These are phyloP conservation scores for Glebionis coronaria DNA, from an alignment of 129 eudicot species.

Conservation along the genomic window DNA sequence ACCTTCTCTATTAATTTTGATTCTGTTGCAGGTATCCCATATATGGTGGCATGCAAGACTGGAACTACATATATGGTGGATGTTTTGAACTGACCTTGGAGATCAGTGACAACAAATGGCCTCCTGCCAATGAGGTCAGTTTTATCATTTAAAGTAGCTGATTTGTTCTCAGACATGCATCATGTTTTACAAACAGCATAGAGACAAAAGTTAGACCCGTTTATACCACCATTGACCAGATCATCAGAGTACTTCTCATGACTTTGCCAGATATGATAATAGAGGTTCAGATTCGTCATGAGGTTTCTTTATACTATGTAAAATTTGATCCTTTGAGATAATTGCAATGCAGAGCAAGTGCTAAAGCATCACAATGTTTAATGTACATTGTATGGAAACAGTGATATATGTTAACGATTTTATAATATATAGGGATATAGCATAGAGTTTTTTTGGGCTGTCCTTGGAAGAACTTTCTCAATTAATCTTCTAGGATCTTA, in stretches of 20 bases:
- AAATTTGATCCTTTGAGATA: background rate
- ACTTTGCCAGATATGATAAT: conserved; percentile 8
- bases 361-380: background rate
- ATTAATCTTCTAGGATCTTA: conserved; percentile 1
- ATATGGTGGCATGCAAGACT: conserved; percentile 99
- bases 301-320: background rate
- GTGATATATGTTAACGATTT: background rate
- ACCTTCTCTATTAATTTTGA: background rate
- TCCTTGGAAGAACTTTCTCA: background rate
- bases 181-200: background rate
- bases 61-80: conserved; percentile 76
- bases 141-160: conserved; percentile 1
- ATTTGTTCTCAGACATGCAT: background rate
- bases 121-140: conserved; percentile 80
- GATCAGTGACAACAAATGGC: conserved; percentile 95
- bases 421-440: background rate
- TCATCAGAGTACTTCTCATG: conserved; percentile 16
- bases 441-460: conserved; percentile 11
- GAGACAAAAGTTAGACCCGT: background rate
- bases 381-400: background rate
- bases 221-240: background rate
- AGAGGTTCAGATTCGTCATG: conserved; percentile 6
- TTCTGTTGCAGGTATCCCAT: conserved; percentile 82
- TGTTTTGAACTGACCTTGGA: conserved; percentile 94
- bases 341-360: background rate